Conservation (phyloP, 1,139 yeast species). For the Geotrichum phurueaensis region DNA sequence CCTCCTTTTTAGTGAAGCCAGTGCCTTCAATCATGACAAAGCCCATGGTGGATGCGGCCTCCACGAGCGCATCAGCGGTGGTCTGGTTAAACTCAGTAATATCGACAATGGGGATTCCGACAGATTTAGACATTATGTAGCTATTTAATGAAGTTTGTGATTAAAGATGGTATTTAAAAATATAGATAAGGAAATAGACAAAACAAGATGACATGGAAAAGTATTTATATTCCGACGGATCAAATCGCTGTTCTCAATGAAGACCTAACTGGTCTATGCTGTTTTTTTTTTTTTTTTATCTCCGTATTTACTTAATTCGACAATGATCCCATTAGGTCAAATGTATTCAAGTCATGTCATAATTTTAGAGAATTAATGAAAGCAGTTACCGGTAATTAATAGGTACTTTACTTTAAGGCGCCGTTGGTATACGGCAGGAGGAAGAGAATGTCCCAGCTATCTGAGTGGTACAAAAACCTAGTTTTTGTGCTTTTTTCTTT, state of each 20-base stretch:
- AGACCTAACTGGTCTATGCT: background rate
- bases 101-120: slow-evolving; percentile 38
- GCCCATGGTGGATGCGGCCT: slow-evolving; percentile 66
- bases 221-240: background rate
- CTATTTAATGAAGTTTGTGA: background rate
- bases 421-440: background rate
- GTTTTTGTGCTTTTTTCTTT: background rate
- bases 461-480: background rate
- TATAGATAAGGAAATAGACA: background rate
- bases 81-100: slow-evolving; percentile 41
- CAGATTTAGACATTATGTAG: background rate
- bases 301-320: background rate
- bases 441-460: background rate
- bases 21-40: slow-evolving; percentile 71
- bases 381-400: background rate
- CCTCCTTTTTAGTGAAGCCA: slow-evolving; percentile 54
- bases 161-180: background rate
- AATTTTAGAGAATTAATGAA: background rate
- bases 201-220: background rate
- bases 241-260: background rate
- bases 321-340: background rate
- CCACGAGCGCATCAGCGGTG: slow-evolving; percentile 49
- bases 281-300: background rate
- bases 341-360: background rate
- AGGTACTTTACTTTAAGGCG: background rate